Evolutionary conservation across 352 stramenopile genomes (phyloP).

Genomic region (Pythium brassicae): DNA sequence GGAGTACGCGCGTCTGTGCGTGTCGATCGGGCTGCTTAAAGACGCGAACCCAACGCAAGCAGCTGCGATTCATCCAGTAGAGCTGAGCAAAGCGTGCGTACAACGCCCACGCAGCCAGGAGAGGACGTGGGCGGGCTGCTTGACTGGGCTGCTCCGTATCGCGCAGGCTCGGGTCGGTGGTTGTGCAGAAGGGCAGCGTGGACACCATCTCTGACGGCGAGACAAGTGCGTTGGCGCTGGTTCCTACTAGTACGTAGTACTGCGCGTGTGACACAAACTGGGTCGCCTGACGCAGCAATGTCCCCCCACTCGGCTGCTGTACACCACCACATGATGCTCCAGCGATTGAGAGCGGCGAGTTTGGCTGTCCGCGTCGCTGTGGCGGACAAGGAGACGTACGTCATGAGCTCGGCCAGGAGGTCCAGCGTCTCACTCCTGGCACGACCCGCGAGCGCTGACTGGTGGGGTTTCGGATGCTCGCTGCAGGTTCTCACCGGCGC

Average conservation of each 20-base stretch:
- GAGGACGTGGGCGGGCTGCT: not conserved
- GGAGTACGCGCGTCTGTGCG: conserved; percentile 79
- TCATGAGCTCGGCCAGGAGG: not conserved
- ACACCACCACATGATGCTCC: not conserved
- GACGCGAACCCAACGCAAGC: conserved; percentile 43
- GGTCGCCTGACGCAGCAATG: too few relatives aligned
- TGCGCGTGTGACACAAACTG: too few relatives aligned
- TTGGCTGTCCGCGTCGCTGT: conserved; percentile 80
- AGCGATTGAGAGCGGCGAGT: conserved; percentile 59
- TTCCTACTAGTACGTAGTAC: not conserved
- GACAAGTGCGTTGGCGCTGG: conserved; percentile 28
- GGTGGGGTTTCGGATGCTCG: not conserved
- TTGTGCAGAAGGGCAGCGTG: conserved; percentile 80
- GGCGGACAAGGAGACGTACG: conserved; percentile 90
- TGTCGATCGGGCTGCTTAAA: conserved; percentile 35
- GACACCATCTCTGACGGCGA: conserved; percentile 82
- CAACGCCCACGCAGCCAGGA: not conserved
- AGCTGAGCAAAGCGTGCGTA: conserved; percentile 58
- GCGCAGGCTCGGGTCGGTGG: conserved; percentile 68
- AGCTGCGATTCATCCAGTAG: conserved; percentile 35
- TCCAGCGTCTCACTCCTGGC: too few relatives aligned
- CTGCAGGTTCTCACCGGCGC: conserved; percentile 74
- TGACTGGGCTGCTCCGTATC: not conserved
- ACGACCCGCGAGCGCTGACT: not conserved
- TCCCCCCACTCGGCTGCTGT: too few relatives aligned